These are phyloP conservation scores for Dichotomopilus funicola DNA, from an alignment of 2,329 filamentous ascomycete species.

Conservation along the genomic window DNA sequence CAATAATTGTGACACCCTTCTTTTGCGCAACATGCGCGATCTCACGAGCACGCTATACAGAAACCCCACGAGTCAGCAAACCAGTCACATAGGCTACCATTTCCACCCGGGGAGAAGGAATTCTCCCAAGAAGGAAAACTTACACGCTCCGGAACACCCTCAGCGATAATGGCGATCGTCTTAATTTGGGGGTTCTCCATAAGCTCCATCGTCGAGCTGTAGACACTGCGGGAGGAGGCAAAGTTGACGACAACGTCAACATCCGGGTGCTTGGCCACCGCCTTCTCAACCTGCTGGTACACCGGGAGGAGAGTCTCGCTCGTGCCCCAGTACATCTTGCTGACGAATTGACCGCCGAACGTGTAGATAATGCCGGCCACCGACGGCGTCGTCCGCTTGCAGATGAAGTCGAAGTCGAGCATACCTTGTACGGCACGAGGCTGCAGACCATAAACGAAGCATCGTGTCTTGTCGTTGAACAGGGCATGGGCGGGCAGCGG, in stretches of 20 bases:
- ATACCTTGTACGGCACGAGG: constrained; percentile 86
- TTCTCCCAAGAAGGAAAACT: constrained; percentile 33
- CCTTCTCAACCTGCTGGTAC: constrained; percentile 91
- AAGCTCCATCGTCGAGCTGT: constrained; percentile 96
- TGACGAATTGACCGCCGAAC: constrained; percentile 99
- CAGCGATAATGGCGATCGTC: constrained; percentile 98
- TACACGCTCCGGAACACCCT: constrained; percentile 97
- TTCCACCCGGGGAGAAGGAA: too few species aligned
- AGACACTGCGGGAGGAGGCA: constrained; percentile 96
- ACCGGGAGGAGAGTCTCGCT: constrained; percentile 97
- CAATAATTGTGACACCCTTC: constrained; percentile 99
- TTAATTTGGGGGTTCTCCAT: constrained; percentile 97
- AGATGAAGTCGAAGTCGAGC: constrained; percentile 99
- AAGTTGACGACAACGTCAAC: constrained; percentile 99
- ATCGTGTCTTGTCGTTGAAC: constrained; percentile 99
- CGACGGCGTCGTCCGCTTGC: constrained; percentile 94
- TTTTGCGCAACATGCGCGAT: constrained; percentile 94
- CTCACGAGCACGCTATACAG: constrained; percentile 78
- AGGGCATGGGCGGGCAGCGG: constrained; percentile 82
- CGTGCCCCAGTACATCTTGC: constrained; percentile 99
- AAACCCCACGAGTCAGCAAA: too few species aligned
- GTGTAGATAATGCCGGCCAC: constrained; percentile 99
- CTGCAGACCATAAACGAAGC: constrained; percentile 99
- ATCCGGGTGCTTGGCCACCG: constrained; percentile 91
- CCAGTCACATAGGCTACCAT: too few species aligned